Evolutionary conservation across 2,329 filamentous ascomycete species (phyloP).

Genomic region (Diaporthe nobilis): DNA sequence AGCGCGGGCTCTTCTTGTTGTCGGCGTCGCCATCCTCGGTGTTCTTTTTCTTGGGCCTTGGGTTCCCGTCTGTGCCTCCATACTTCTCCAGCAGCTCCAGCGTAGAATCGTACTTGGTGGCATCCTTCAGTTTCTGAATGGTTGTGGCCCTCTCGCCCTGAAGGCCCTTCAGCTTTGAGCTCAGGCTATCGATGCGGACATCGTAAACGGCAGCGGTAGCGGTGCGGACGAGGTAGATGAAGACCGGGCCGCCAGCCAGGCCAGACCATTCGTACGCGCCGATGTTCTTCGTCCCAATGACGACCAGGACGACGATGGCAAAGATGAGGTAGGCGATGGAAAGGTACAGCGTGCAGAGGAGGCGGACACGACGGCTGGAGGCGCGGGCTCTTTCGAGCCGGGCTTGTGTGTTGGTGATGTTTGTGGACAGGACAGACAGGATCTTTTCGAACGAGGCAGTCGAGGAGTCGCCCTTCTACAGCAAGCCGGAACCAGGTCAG

Average conservation of each 20-base stretch:
- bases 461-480: conserved; percentile 77
- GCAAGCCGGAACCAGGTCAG: conserved; percentile 24
- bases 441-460: conserved; percentile 95
- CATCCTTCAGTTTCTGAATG: conserved; percentile 94
- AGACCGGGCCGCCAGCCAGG: conserved; percentile 81
- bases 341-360: conserved; percentile 91
- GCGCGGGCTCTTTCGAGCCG: conserved; percentile 81
- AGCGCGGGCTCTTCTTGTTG: conserved; percentile 39
- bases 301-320: conserved; percentile 83
- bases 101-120: conserved; percentile 96
- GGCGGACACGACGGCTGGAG: conserved; percentile 82
- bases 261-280: conserved; percentile 83
- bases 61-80: conserved; percentile 74
- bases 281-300: conserved; percentile 87
- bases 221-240: conserved; percentile 84
- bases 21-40: conserved; percentile 44
- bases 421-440: conserved; percentile 83
- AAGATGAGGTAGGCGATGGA: conserved; percentile 92
- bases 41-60: conserved; percentile 50
- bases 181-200: conserved; percentile 81
- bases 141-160: conserved; percentile 86
- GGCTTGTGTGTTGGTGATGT: conserved; percentile 82
- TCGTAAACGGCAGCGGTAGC: conserved; percentile 80
- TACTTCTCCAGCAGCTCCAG: conserved; percentile 95
- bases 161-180: conserved; percentile 78